Evolutionary conservation across 2,329 filamentous ascomycete genomes (phyloP).

Genomic region (Monosporascus sp.): DNA sequence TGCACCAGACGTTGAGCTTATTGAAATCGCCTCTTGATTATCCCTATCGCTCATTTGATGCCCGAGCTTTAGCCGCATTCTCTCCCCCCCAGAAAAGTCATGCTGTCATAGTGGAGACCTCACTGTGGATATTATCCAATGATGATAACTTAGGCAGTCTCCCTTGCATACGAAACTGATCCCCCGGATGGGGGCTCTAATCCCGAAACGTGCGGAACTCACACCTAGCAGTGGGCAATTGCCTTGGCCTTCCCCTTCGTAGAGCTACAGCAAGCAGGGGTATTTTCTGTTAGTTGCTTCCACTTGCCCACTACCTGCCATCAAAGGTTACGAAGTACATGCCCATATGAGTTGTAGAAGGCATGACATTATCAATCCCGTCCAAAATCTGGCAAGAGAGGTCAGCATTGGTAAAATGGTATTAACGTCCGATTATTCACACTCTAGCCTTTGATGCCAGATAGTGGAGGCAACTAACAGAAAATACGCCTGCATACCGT

Average conservation of each 20-base stretch:
- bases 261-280: no score
- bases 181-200: conserved; percentile 1
- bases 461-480: no score
- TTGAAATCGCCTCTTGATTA: neutral
- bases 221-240: conserved; percentile 1
- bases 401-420: no score
- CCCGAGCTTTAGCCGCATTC: conserved; percentile 2
- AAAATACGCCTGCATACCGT: no score
- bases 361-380: no score
- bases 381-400: no score
- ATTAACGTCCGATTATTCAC: no score
- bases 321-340: no score
- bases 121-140: conserved; percentile 5
- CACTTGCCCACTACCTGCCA: no score
- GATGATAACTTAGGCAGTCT: neutral
- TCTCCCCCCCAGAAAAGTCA: conserved; percentile 15
- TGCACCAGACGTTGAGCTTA: neutral
- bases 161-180: conserved; percentile 11
- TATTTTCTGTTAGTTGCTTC: no score
- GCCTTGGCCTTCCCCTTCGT: neutral
- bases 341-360: no score
- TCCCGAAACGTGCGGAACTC: neutral
- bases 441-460: no score
- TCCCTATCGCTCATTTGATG: neutral
- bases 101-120: conserved; percentile 14